Conservation (phyloP, 108 stramenopile species). For the Seminavis robusta region DNA sequence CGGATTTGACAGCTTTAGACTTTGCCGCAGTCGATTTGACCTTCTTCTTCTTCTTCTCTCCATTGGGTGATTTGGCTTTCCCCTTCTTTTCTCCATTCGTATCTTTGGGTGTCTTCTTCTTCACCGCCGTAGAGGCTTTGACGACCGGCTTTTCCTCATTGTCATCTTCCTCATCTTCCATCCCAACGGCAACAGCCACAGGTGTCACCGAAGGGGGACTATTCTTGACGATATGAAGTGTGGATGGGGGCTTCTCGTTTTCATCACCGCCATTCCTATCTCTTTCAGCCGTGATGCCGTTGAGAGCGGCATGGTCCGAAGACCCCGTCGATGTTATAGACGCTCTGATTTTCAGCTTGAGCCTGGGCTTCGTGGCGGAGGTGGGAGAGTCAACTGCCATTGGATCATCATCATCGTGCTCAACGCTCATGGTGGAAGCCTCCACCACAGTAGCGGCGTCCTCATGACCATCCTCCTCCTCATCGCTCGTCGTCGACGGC, state of each 20-base stretch:
- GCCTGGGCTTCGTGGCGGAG: too few relatives aligned
- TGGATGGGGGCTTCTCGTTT: too few relatives aligned
- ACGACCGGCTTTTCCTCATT: background rate
- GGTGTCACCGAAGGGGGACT: too few relatives aligned
- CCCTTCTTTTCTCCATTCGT: background rate
- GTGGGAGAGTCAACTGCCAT: too few relatives aligned
- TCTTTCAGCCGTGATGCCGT: background rate
- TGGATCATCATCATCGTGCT: too few relatives aligned
- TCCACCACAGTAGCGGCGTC: constrained; percentile 14
- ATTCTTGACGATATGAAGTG: too few relatives aligned
- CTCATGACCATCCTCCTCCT: constrained; percentile 9
- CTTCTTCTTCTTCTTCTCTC: background rate
- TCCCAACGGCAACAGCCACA: too few relatives aligned
- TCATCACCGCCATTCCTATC: background rate
- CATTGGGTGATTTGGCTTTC: background rate
- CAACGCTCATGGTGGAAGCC: too few relatives aligned
- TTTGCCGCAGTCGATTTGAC: constrained; percentile 4
- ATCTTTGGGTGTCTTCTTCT: background rate
- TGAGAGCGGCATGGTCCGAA: too few relatives aligned
- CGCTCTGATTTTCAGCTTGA: too few relatives aligned
- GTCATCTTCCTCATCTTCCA: background rate
- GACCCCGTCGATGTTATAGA: too few relatives aligned
- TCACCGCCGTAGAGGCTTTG: background rate
- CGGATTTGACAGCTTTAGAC: too few relatives aligned
- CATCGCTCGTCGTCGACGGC: background rate